These are phyloP conservation scores for Omphalotus olearius DNA, from an alignment of 1,284 basidiomycete species.

Conservation along the genomic window DNA sequence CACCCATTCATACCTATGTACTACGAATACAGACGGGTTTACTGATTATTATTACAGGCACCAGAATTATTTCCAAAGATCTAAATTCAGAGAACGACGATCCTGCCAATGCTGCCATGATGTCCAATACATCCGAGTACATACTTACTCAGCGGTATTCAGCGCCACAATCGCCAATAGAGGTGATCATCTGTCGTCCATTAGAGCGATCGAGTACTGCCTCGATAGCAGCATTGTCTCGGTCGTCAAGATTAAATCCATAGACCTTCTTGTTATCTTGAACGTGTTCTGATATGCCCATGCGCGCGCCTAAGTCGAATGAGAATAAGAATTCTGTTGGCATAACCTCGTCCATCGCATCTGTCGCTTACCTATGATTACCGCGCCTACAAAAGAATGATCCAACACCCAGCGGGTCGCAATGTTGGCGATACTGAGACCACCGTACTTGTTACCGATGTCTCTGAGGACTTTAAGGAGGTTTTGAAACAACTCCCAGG, in stretches of 20 bases:
- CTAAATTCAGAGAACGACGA: too few relatives aligned
- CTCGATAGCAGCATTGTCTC: constrained; percentile 61
- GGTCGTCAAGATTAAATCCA: constrained; percentile 47
- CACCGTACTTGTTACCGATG: constrained; percentile 66
- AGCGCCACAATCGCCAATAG: constrained; percentile 77
- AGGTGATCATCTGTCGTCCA: constrained; percentile 54
- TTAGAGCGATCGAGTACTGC: constrained; percentile 55
- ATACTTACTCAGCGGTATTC: constrained; percentile 54
- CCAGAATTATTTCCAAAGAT: too few relatives aligned
- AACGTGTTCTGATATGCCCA: constrained; percentile 73
- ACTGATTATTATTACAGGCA: too few relatives aligned
- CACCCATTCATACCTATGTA: too few relatives aligned
- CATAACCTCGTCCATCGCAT: neutral
- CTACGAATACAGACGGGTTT: too few relatives aligned
- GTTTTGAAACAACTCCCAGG: constrained; percentile 69
- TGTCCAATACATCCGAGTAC: neutral
- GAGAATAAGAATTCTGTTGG: neutral
- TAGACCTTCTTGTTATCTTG: constrained; percentile 66
- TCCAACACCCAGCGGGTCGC: constrained; percentile 81
- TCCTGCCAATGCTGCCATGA: too few relatives aligned
- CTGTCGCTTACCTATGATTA: constrained; percentile 62
- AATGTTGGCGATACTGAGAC: constrained; percentile 71
- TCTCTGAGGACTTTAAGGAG: constrained; percentile 53
- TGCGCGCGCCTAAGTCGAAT: constrained; percentile 50
- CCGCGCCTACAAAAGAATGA: constrained; percentile 72